phyloP scores from a whole-genome alignment of 148 eudicot species.

The Vaccinium macrocarpon region DNA sequence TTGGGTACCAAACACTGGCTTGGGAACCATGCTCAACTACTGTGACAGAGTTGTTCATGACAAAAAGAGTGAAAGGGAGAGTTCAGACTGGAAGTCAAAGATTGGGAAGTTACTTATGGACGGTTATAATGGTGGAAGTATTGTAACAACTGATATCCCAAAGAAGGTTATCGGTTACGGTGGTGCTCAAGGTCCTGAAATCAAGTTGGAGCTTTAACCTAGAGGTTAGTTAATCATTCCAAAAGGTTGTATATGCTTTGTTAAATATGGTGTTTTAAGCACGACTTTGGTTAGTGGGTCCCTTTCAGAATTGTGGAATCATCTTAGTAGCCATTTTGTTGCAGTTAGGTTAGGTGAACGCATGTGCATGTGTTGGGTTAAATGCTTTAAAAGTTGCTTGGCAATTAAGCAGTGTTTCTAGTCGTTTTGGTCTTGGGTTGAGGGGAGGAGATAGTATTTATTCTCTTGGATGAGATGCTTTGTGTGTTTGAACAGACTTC shows the following conservation, averaged over 20 bases:
- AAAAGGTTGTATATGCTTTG: constrained; percentile 15
- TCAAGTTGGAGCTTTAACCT: constrained; percentile 54
- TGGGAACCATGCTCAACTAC: constrained; percentile 91
- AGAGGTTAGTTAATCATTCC: constrained; percentile 17
- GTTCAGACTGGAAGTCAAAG: constrained; percentile 80
- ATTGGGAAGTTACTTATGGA: constrained; percentile 69
- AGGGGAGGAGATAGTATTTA: not conserved
- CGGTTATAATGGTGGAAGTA: constrained; percentile 74
- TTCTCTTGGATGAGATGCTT: no score
- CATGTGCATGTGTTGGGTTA: not conserved
- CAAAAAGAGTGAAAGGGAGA: constrained; percentile 55
- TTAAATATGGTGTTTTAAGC: not conserved
- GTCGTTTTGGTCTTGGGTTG: not conserved
- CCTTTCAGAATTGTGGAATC: not conserved
- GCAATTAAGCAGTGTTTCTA: not conserved
- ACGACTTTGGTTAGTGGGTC: constrained; percentile 2
- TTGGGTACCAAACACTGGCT: constrained; percentile 80
- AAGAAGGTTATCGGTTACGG: constrained; percentile 40
- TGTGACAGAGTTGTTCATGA: constrained; percentile 90
- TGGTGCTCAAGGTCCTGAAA: constrained; percentile 26
- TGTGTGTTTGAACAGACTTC: not conserved
- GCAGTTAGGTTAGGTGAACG: not conserved
- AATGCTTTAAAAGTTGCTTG: not conserved
- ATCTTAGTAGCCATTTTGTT: not conserved
- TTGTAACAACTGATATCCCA: constrained; percentile 42